Base-by-base conservation (phyloP, 2,329 filamentous ascomycete genomes). In the Microascus cirrosus region DNA sequence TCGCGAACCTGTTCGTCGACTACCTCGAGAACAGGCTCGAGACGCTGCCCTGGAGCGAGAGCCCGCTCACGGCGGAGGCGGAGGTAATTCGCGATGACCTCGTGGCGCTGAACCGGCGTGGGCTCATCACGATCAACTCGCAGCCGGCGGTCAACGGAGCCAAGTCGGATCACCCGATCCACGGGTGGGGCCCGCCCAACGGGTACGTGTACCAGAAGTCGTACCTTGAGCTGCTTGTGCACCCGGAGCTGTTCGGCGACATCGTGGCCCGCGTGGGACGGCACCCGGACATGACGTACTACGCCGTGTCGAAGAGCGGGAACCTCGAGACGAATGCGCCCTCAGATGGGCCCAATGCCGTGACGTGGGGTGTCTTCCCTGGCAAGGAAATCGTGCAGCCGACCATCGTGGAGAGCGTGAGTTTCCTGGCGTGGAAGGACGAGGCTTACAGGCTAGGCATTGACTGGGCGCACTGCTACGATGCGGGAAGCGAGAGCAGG, bases 371-470 rank as follows among this genome's bases (percentile, higher is more conserved):
- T 72, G 95, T 99, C 36, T 99, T 97, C 76, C 93, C 94, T 0
- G 94, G 94, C 59, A 95, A 97, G 71, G 94, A 99, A 73, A 96
- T 99, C 68, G 92, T 99, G n/a, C 94, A 99, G 72, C 94, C 94
- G 15, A 99, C 94, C n/a, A 96, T 99, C 66, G 94, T 99, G 56
- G 94, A 99, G 75, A 95, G 90, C 20, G 87, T 99, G 70, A 95
- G 90, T 70, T 99, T 99, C 81, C 77, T 99, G 57, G 94, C 94
- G 2, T 99, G 94, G 94, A 95, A 95, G 74, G 94, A 99, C 65
- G 94, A 99, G 73, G 95, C 95, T 18, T 99, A 91, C 77, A 84
- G 89, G 61, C 81, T 99, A 11, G 94, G 94, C 58, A 81, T 87
- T 59, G 92, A 99, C 68, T 99, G 94, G 94, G 89, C 90, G 24